Conservation (phyloP, 441 rosid genomes). For the Manihot esculenta region DNA sequence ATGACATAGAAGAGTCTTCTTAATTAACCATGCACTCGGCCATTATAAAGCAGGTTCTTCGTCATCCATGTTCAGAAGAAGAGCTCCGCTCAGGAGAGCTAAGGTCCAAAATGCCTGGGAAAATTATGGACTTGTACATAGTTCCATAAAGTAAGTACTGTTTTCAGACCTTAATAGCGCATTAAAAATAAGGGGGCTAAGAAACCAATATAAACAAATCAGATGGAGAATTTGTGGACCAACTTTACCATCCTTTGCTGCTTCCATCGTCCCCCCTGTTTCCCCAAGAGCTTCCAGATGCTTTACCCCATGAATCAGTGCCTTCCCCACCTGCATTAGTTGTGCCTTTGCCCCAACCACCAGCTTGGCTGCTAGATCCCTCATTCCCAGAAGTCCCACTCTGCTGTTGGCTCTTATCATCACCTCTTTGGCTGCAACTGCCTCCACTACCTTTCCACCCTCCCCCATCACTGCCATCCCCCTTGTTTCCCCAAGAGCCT, state of each 20-base stretch:
- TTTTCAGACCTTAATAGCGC: neutral
- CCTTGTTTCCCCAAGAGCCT: slow-evolving; percentile 39
- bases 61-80: neutral
- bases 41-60: neutral
- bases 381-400: slow-evolving; percentile 26
- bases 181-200: neutral
- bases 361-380: slow-evolving; percentile 13
- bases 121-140: neutral
- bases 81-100: neutral
- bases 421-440: slow-evolving; percentile 30
- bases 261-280: slow-evolving; percentile 8
- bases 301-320: too few species aligned
- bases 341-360: slow-evolving; percentile 3
- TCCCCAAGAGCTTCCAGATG: too few species aligned
- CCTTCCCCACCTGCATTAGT: too few species aligned
- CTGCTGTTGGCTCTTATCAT: slow-evolving; percentile 16
- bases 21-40: neutral
- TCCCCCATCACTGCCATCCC: neutral
- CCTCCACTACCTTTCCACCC: slow-evolving; percentile 10
- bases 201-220: neutral
- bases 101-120: neutral
- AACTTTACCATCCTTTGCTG: slow-evolving; percentile 39
- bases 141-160: neutral
- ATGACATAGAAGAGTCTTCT: neutral
- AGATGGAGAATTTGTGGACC: neutral